Evolutionary conservation across 192 early-diverging fungal genomes (phyloP).

Genomic region (Coemansia sp.): DNA sequence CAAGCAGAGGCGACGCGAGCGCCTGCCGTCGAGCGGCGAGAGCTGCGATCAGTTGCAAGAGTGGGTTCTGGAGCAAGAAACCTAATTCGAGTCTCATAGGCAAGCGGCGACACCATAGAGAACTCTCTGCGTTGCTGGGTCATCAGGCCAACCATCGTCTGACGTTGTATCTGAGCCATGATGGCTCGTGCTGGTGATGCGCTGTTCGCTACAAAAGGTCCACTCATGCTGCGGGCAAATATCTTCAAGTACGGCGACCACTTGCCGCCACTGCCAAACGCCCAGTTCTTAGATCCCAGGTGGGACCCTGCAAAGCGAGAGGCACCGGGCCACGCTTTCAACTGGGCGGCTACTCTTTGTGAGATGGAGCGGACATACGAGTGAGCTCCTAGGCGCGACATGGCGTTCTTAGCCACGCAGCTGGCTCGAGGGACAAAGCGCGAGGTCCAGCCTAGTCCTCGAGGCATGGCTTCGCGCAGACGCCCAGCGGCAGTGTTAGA

Average conservation of each 20-base stretch:
- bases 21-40: background rate
- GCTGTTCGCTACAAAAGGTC: constrained; percentile 5
- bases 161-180: constrained; percentile 43
- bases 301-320: constrained; percentile 13
- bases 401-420: background rate
- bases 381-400: constrained; percentile 8
- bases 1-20: background rate
- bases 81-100: constrained; percentile 8
- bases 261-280: constrained; percentile 39
- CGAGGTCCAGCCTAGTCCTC: constrained; percentile 16
- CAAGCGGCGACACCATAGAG: constrained; percentile 14
- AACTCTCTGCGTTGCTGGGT: constrained; percentile 41
- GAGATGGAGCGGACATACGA: constrained; percentile 11
- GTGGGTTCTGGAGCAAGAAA: background rate
- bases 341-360: constrained; percentile 6
- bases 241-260: constrained; percentile 41
- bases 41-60: background rate
- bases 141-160: constrained; percentile 19
- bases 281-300: constrained; percentile 9
- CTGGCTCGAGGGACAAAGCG: constrained; percentile 3
- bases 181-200: constrained; percentile 17
- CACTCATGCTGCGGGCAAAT: constrained; percentile 20
- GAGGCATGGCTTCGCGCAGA: constrained; percentile 22
- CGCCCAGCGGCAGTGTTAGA: constrained; percentile 25
- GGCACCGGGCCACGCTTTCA: background rate